These are phyloP conservation scores for Eleusine coracana DNA, from an alignment of 176 grass and related monocot genomes.

Conservation along the genomic window DNA sequence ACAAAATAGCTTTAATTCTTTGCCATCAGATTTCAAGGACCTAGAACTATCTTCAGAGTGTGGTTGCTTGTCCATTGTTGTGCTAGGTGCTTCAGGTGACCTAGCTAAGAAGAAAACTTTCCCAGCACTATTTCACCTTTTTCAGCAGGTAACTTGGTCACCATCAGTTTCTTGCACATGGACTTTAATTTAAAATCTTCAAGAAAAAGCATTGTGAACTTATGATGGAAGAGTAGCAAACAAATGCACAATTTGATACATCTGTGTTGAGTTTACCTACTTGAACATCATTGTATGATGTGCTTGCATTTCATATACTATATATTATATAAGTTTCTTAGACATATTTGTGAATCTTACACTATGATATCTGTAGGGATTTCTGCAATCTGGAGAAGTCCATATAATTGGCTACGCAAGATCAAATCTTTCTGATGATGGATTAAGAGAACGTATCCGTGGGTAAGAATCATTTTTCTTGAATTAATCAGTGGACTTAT, in stretches of 20 bases:
- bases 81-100: conserved; percentile 96
- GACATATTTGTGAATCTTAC: conserved; percentile 25
- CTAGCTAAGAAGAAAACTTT: conserved; percentile 99
- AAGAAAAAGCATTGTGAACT: neutral
- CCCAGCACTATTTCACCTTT: conserved; percentile 88
- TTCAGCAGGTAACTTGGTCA: conserved; percentile 68
- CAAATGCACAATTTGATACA: conserved; percentile 12
- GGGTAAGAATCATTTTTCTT: conserved; percentile 55
- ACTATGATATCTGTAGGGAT: conserved; percentile 56
- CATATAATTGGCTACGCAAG: conserved; percentile 96
- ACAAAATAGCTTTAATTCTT: conserved; percentile 54
- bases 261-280: neutral
- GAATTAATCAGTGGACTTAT: conserved; percentile 4
- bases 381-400: conserved; percentile 69
- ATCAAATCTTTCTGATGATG: conserved; percentile 89
- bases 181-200: neutral
- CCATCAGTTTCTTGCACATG: conserved; percentile 8
- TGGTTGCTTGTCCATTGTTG: conserved; percentile 84
- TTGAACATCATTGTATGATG: neutral
- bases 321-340: conserved; percentile 1
- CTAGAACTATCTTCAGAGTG: conserved; percentile 52
- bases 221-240: conserved; percentile 18
- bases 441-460: conserved; percentile 73
- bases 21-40: conserved; percentile 52
- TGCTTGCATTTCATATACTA: conserved; percentile 10